Evolutionary conservation across 306 rosid genomes (phyloP).

Genomic region (Ormosia emarginata): DNA sequence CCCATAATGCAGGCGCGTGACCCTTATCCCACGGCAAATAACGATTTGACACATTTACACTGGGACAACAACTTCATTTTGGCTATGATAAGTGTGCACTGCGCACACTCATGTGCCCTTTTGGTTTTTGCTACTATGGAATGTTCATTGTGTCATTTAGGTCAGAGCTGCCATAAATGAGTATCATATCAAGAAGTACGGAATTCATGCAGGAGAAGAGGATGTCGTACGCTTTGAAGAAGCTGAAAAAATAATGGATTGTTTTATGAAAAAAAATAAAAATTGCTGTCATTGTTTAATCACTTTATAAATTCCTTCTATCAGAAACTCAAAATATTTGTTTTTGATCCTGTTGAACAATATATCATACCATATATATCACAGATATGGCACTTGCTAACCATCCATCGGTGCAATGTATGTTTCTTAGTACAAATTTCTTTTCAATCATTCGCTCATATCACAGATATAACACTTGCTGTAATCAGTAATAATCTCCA

Average conservation of each 20-base stretch:
- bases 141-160: conserved; percentile 25
- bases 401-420: background rate
- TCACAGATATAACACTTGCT: background rate
- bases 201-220: background rate
- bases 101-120: conserved; percentile 27
- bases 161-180: conserved; percentile 12
- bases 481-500: background rate
- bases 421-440: background rate
- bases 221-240: background rate
- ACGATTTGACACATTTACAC: background rate
- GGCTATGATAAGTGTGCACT: conserved; percentile 15
- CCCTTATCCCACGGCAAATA: conserved; percentile 17
- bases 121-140: conserved; percentile 25
- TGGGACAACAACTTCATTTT: conserved; percentile 9
- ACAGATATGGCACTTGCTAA: background rate
- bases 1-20: conserved; percentile 9
- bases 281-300: background rate
- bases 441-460: background rate
- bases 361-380: background rate
- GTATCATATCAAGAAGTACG: conserved; percentile 17
- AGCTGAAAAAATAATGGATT: background rate
- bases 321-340: background rate
- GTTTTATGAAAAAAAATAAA: background rate
- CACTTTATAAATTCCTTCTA: background rate
- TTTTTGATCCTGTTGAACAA: background rate